Base-by-base conservation (phyloP, 495 filamentous ascomycete genomes). In the Xylaria telfairii region DNA sequence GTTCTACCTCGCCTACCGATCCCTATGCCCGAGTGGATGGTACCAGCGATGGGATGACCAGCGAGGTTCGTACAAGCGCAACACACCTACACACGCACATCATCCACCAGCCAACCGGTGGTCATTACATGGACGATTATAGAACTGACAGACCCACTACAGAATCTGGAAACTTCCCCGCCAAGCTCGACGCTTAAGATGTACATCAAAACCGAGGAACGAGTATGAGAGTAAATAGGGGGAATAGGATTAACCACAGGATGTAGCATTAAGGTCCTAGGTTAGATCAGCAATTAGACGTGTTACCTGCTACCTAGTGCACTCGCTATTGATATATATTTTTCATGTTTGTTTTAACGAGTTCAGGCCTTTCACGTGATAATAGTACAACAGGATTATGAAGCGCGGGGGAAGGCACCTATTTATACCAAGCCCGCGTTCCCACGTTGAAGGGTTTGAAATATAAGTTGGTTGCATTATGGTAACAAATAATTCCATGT, bases 11-110 rank as follows among this genome's bases (percentile, higher is more conserved):
- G 93, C 96, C 68, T 99, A 96, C 88, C 90, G 93, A 78, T 96
- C 96, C 74, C 91, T 99, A 71, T 99, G 96, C 90, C 96, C 96
- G 73, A 96, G 92, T 83, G 86, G 89, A 77, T 99, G 96, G 96
- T 91, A 92, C 77, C 88, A 92, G 84, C 88, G 95, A 81, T 99
- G 96, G 96, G 96, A 99, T 82, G 91, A 93, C 75, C 96, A 98
- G 87, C 91, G 95, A 82, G 94, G 95, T 97, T 88, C 75, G 92
- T 86, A 76, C 54, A 54, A 67, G 67, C 28, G 24, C 41, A 30
- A 24, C 12, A 39, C 15, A 10, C n/a, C 41, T 10, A 13, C 4
- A 59, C 10, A 24, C 56, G 47, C 21, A n/a, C 21, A 6, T 19
- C 12, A 32, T 19, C 26, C 26, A 32, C 21, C 2, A 17, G 10